These are phyloP conservation scores for Gymnopilus junonius DNA, from an alignment of 768 basidiomycete genomes.

Conservation along the genomic window DNA sequence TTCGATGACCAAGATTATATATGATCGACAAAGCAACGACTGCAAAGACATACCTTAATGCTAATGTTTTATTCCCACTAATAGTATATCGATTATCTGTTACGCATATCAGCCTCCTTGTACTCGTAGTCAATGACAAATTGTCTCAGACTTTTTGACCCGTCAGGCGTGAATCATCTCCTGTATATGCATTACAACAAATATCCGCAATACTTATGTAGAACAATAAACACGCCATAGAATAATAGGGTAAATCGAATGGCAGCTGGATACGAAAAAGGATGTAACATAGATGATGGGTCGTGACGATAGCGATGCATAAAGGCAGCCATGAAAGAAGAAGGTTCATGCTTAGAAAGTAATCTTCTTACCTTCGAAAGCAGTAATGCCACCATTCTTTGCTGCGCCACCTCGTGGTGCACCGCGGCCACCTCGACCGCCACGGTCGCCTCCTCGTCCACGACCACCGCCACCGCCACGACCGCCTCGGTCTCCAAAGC, in stretches of 20 bases:
- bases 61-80: conserved; percentile 3
- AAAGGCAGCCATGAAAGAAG: neutral
- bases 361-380: conserved; percentile 70
- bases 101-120: neutral
- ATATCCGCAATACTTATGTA: neutral
- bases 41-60: neutral
- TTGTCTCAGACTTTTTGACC: neutral
- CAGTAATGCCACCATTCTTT: conserved; percentile 67
- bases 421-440: conserved; percentile 38
- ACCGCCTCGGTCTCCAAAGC: conserved; percentile 39
- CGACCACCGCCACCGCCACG: conserved; percentile 41
- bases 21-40: neutral
- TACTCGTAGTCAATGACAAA: neutral
- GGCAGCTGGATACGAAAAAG: neutral
- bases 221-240: neutral
- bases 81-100: neutral
- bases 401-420: conserved; percentile 39
- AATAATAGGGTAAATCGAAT: neutral
- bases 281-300: neutral
- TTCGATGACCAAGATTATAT: neutral
- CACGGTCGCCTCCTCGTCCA: conserved; percentile 38
- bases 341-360: conserved; percentile 49
- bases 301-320: neutral
- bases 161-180: neutral
- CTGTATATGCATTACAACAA: neutral